Evolutionary conservation across 306 rosid species (phyloP), one percentile per base, ranked within the genome.

Genomic region (Comarum palustre): DNA sequence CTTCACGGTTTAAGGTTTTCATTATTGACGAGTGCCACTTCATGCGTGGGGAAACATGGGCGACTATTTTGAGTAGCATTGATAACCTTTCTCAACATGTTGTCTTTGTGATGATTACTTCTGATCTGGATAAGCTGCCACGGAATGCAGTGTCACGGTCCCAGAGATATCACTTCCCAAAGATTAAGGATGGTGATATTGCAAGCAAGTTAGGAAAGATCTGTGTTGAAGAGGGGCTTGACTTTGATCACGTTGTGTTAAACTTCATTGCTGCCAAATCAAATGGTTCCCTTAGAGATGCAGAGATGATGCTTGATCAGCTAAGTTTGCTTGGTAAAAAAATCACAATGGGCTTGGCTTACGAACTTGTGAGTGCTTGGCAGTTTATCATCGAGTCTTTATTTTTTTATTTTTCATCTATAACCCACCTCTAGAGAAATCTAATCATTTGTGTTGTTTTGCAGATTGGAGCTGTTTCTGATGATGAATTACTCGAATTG

Each of bases 221-320:
- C 73, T 92, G 94, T 65, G 46, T 72, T 14, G 86, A 81, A 71
- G 92, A 92, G 84, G 86, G 87, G 70, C 78, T 90, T 64, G 88
- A 88, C 22, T 86, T 81, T 77, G 97, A 92, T 61, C 90, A 78
- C 78, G 88, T 50, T 70, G 92, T 92, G 66, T 78, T 92, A 75
- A 82, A 84, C 84, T 86, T 90, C 20, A 80, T 92, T 71, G 91
- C 96, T 63, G 68, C 87, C 45, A 90, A 87, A 76, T 90, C 94
- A 0, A 82, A 79, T 64, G 96, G 97, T 62, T 92, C 97, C 36
- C 82, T 92, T 52, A 88, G 97, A 84, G 97, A 90, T 82, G 97
- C 94, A 16, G 96, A 90, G 85, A 92, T 86, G 88, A 86, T 90
- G 94, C 92, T 92, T 74, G 96, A 92, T 82, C 97, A 92, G 78